Evolutionary conservation across 2,329 filamentous ascomycete species (phyloP).

Genomic region (Metarhizium humberi): DNA sequence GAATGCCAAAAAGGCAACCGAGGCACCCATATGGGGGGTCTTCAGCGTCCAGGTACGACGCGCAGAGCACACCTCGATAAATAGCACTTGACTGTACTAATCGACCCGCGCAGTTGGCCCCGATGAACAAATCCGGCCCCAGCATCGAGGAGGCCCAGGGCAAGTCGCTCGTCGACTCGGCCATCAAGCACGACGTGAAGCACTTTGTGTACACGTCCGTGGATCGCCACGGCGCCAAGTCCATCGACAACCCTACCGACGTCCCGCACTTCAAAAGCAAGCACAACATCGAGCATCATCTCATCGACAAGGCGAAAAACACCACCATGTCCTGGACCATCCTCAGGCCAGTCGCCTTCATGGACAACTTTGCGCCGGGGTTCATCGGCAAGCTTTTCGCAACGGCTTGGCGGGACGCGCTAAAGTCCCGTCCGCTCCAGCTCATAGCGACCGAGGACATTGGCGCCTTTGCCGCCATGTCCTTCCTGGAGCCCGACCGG

Average conservation of each 20-base stretch:
- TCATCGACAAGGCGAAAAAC: constrained; percentile 32
- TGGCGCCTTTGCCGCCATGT: constrained; percentile 27
- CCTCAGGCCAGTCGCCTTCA: constrained; percentile 29
- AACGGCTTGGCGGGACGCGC: constrained; percentile 19
- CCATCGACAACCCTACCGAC: constrained; percentile 38
- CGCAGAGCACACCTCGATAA: not conserved
- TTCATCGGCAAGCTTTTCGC: constrained; percentile 21
- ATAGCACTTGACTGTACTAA: not conserved
- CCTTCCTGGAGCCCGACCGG: constrained; percentile 21
- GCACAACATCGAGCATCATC: constrained; percentile 49
- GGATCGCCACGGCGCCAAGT: constrained; percentile 47
- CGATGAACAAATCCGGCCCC: not conserved
- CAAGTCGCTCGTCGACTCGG: constrained; percentile 43
- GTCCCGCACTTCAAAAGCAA: constrained; percentile 54
- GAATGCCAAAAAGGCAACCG: constrained; percentile 17
- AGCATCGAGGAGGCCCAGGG: constrained; percentile 32
- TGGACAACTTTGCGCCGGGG: constrained; percentile 26
- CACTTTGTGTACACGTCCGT: constrained; percentile 54
- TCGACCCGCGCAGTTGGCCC: not conserved
- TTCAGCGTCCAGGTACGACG: constrained; percentile 21
- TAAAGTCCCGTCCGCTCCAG: constrained; percentile 16
- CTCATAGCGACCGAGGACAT: constrained; percentile 27
- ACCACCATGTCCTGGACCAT: constrained; percentile 25
- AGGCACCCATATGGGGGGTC: constrained; percentile 43
- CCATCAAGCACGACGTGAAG: constrained; percentile 42